Percentiles rank a stretch among this genome's conserved stretches.
These are phyloP conservation scores for Citrullus mucosospermus DNA, from an alignment of 306 rosid genomes.

Conservation along the genomic window DNA sequence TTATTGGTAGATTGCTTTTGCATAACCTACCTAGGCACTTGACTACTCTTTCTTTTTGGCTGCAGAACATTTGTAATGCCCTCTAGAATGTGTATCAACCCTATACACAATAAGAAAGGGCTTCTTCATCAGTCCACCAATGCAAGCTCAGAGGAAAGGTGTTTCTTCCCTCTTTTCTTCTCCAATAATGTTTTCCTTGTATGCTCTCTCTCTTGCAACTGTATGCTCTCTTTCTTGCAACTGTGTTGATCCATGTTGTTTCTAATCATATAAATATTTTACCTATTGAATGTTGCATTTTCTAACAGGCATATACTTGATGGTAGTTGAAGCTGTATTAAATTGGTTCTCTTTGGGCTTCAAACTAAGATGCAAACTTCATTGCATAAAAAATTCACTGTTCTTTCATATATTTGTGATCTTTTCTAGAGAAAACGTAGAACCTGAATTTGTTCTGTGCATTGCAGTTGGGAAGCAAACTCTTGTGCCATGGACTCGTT, in stretches of 20 bases:
- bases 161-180: slow-evolving; percentile 5
- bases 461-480: slow-evolving; percentile 57
- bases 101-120: slow-evolving; percentile 82
- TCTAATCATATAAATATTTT: not conserved
- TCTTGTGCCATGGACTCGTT: slow-evolving; percentile 86
- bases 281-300: not conserved
- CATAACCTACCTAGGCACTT: not conserved
- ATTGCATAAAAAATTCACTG: not conserved
- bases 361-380: not conserved
- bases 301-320: not conserved
- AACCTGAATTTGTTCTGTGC: slow-evolving; percentile 12
- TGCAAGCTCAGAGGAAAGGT: slow-evolving; percentile 63
- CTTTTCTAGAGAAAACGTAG: not conserved
- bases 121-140: slow-evolving; percentile 47
- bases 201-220: not conserved
- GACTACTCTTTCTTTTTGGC: slow-evolving; percentile 7
- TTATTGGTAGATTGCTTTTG: not conserved
- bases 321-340: not conserved
- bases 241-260: not conserved
- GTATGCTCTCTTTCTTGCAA: not conserved
- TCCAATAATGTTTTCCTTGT: not conserved
- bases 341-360: not conserved
- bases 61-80: slow-evolving; percentile 95
- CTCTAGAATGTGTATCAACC: slow-evolving; percentile 87
- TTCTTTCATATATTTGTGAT: not conserved